Evolutionary conservation across 2,329 filamentous ascomycete species (phyloP).

Genomic region (Fusarium cyanostomum): DNA sequence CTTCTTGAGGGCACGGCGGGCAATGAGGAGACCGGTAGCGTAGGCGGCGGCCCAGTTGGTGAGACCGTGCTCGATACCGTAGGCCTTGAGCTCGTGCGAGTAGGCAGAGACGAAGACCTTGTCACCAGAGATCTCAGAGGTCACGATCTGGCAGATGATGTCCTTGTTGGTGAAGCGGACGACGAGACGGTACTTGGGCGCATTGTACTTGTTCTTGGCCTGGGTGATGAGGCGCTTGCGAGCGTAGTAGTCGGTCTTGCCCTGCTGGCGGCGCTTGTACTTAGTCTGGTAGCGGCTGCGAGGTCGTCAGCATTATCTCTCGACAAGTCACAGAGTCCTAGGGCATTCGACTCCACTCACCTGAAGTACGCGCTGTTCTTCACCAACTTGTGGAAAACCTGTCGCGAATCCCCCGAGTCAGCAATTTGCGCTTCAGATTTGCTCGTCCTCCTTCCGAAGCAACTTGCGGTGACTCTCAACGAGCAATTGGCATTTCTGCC

Average conservation of each 20-base stretch:
- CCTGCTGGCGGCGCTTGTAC: conserved; percentile 95
- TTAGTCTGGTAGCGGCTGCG: conserved; percentile 97
- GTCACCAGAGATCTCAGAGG: conserved; percentile 95
- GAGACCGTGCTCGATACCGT: conserved; percentile 97
- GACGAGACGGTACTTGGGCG: conserved; percentile 99
- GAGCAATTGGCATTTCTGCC: conserved; percentile 59
- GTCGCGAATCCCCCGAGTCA: conserved; percentile 79
- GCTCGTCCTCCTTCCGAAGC: conserved; percentile 80
- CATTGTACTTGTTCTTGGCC: conserved; percentile 99
- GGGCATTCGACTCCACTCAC: conserved; percentile 62
- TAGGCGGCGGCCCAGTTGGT: conserved; percentile 99
- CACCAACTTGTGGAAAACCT: conserved; percentile 93
- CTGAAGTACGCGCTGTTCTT: conserved; percentile 99
- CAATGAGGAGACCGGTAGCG: conserved; percentile 94
- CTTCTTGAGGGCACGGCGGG: conserved; percentile 97
- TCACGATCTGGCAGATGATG: conserved; percentile 98
- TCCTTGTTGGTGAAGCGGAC: conserved; percentile 99
- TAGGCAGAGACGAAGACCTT: conserved; percentile 95
- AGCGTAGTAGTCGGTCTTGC: conserved; percentile 99
- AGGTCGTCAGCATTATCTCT: conserved; percentile 39
- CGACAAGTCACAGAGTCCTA: not conserved
- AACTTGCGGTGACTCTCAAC: conserved; percentile 91
- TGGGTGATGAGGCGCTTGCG: conserved; percentile 99
- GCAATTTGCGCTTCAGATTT: conserved; percentile 99
- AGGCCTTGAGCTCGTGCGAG: conserved; percentile 96